A percentile compares a stretch with the other conserved stretches of the same genome.
Evolutionary conservation across 805 yeast genomes (phyloP).

Genomic region (Candida silvatica): DNA sequence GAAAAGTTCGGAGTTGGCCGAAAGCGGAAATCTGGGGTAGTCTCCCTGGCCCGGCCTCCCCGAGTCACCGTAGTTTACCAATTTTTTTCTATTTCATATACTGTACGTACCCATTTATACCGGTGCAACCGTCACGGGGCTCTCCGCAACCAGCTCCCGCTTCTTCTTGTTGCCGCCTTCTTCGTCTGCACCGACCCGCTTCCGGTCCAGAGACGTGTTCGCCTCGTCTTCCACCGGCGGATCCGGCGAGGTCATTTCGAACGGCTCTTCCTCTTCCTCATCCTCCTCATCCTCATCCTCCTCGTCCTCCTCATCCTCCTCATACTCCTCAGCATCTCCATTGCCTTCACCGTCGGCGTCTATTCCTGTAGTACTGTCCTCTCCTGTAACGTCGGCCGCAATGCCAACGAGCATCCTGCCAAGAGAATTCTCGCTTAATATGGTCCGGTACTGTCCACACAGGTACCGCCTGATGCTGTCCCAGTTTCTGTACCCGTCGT

Average conservation of each 20-base stretch:
- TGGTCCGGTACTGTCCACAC: conserved; percentile 8
- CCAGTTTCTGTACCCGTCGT: conserved; percentile 12
- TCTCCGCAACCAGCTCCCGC: too few relatives aligned
- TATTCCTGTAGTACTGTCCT: too few relatives aligned
- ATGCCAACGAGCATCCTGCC: conserved; percentile 14
- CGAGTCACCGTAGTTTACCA: too few relatives aligned
- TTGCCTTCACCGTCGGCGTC: not conserved
- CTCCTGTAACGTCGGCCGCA: too few relatives aligned
- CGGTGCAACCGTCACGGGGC: too few relatives aligned
- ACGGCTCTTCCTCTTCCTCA: not conserved
- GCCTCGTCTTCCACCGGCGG: not conserved
- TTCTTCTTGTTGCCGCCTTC: too few relatives aligned
- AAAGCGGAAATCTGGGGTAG: too few relatives aligned
- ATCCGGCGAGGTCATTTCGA: conserved; percentile 1
- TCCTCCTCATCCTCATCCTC: not conserved
- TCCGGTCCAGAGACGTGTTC: not conserved
- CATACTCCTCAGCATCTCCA: not conserved
- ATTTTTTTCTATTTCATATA: too few relatives aligned
- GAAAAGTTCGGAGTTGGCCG: too few relatives aligned
- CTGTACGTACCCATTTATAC: too few relatives aligned
- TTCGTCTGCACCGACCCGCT: too few relatives aligned
- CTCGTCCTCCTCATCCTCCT: not conserved
- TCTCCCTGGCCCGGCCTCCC: too few relatives aligned
- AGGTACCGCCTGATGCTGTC: conserved; percentile 15
- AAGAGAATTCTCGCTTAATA: conserved; percentile 11